Evolutionary conservation across 257 asterid species (phyloP).

Genomic region (Salvia hispanica): DNA sequence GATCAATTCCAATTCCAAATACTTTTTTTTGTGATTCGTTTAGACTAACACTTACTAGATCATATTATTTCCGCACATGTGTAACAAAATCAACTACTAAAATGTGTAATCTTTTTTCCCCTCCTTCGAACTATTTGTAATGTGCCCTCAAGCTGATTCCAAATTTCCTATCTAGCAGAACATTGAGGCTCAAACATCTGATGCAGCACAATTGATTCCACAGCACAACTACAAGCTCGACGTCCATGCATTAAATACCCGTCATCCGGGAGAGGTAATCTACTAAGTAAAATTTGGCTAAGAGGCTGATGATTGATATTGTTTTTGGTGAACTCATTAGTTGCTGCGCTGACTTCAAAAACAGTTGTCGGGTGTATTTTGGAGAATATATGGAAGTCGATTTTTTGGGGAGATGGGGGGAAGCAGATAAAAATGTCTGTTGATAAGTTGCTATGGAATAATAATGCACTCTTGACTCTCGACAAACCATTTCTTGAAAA

Average conservation of each 20-base stretch:
- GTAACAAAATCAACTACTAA: constrained; percentile 10
- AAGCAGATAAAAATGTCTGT: background rate
- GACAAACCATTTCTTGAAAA: background rate
- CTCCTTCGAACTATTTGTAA: background rate
- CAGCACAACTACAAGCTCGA: constrained; percentile 97
- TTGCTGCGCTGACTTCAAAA: background rate
- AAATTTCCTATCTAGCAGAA: constrained; percentile 52
- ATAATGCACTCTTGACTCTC: background rate
- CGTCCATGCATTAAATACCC: constrained; percentile 80
- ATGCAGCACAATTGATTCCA: constrained; percentile 83
- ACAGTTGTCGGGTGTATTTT: background rate
- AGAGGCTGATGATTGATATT: constrained; percentile 11
- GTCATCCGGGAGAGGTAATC: constrained; percentile 96
- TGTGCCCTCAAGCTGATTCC: constrained; percentile 33
- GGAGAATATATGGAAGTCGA: background rate
- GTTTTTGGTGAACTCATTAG: constrained; percentile 6
- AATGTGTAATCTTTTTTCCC: background rate
- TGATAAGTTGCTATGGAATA: background rate
- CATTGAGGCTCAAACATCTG: constrained; percentile 63
- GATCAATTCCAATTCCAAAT: constrained; percentile 20
- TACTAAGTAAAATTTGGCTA: constrained; percentile 17
- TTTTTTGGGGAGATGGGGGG: background rate
- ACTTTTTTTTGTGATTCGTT: constrained; percentile 3
- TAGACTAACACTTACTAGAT: background rate
- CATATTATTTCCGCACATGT: constrained; percentile 2